phyloP scores from a whole-genome alignment of 768 basidiomycete genomes.

The Leccinum barrowsii region DNA sequence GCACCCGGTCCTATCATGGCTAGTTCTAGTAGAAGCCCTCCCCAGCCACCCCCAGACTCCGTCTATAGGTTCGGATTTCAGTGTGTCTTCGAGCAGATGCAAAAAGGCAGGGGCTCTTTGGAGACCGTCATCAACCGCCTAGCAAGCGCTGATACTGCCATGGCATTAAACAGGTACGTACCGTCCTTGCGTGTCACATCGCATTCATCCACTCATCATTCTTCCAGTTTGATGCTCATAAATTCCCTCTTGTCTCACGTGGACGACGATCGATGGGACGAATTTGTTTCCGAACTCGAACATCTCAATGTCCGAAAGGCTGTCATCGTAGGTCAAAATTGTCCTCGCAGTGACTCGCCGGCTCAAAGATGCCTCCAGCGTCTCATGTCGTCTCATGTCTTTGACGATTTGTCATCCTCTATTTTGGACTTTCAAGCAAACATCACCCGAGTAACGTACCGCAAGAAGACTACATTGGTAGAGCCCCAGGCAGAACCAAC shows the following conservation, averaged over 20 bases:
- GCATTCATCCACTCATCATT: slow-evolving; percentile 6
- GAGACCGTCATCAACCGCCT: slow-evolving; percentile 81
- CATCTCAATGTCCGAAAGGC: slow-evolving; percentile 75
- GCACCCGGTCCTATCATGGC: slow-evolving; percentile 56
- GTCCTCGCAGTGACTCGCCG: neutral
- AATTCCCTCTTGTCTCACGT: slow-evolving; percentile 81
- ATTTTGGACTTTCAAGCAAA: slow-evolving; percentile 89
- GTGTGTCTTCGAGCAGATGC: slow-evolving; percentile 79
- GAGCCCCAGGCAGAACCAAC: slow-evolving; percentile 60
- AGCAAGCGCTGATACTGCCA: slow-evolving; percentile 78
- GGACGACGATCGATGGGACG: slow-evolving; percentile 74
- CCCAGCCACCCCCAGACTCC: slow-evolving; percentile 58
- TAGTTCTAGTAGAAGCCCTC: slow-evolving; percentile 57
- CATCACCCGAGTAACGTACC: slow-evolving; percentile 71
- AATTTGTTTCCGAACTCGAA: slow-evolving; percentile 73
- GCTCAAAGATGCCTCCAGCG: slow-evolving; percentile 43
- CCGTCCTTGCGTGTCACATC: neutral
- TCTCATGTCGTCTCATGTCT: slow-evolving; percentile 78
- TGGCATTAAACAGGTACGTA: slow-evolving; percentile 74
- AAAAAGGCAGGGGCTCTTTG: slow-evolving; percentile 62
- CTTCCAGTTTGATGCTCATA: slow-evolving; percentile 78
- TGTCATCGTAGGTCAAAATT: slow-evolving; percentile 58
- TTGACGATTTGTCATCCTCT: slow-evolving; percentile 78
- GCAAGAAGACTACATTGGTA: slow-evolving; percentile 76
- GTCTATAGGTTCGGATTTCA: slow-evolving; percentile 83